Evolutionary conservation across 768 basidiomycete genomes (phyloP).

Genomic region (Trametes punicea): DNA sequence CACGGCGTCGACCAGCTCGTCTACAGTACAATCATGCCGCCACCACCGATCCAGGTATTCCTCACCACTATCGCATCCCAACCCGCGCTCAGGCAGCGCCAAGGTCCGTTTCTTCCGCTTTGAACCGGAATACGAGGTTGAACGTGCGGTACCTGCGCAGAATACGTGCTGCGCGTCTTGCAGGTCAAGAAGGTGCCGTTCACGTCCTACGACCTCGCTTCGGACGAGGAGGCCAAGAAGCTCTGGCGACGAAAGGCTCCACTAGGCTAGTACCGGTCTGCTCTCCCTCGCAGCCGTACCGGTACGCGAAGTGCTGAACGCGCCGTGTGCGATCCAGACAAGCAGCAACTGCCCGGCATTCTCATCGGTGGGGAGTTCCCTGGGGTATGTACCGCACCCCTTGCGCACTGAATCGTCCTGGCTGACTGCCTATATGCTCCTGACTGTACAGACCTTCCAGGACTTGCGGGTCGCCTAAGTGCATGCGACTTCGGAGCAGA

Average conservation of each 20-base stretch:
- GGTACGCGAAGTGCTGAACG: neutral
- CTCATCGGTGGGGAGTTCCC: slow-evolving; percentile 74
- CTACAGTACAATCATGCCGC: slow-evolving; percentile 45
- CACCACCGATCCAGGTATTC: slow-evolving; percentile 82
- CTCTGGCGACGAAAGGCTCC: slow-evolving; percentile 84
- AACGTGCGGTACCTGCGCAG: slow-evolving; percentile 35
- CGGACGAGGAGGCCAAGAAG: slow-evolving; percentile 74
- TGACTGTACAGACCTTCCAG: slow-evolving; percentile 52
- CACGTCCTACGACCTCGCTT: slow-evolving; percentile 80
- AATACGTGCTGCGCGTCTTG: slow-evolving; percentile 76
- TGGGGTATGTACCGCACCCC: slow-evolving; percentile 53
- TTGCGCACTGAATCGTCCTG: neutral
- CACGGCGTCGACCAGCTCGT: neutral
- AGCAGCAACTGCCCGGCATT: slow-evolving; percentile 82
- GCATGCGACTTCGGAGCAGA: neutral
- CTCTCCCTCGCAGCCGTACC: neutral
- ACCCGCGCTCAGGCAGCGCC: slow-evolving; percentile 70
- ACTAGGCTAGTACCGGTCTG: slow-evolving; percentile 38
- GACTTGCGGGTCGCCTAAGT: slow-evolving; percentile 57
- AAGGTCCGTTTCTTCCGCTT: slow-evolving; percentile 46
- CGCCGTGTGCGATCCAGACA: slow-evolving; percentile 44
- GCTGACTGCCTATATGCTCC: slow-evolving; percentile 1
- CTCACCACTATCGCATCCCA: slow-evolving; percentile 88
- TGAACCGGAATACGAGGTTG: too few species aligned
- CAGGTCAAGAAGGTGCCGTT: slow-evolving; percentile 86